phyloP scores from a whole-genome alignment of 78 protist species.

The Chrysochromulina tobinii region DNA sequence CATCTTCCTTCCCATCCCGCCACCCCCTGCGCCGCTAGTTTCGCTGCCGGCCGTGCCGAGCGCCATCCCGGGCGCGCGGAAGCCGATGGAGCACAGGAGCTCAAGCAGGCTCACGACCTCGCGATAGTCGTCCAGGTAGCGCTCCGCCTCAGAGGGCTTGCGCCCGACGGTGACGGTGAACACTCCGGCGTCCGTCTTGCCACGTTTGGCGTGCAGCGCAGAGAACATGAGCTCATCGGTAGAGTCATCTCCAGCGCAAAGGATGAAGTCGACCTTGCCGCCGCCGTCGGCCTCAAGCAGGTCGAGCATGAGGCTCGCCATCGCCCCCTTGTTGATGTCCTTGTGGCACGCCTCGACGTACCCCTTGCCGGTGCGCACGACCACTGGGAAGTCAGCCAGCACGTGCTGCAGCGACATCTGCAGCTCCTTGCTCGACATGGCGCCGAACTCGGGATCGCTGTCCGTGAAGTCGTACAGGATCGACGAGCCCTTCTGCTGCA shows the following conservation, averaged over 20 bases:
- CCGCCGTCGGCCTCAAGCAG: background rate
- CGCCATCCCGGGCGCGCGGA: background rate
- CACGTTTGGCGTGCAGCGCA: background rate
- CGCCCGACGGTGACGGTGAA: background rate
- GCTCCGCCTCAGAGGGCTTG: background rate
- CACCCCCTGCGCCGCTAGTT: background rate
- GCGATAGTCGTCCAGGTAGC: background rate
- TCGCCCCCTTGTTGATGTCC: slow-evolving; percentile 5
- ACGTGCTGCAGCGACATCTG: background rate
- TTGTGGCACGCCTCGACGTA: background rate
- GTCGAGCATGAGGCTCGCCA: background rate
- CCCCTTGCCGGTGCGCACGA: background rate
- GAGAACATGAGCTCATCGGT: background rate
- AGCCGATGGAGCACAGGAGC: background rate
- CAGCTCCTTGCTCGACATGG: slow-evolving; percentile 22
- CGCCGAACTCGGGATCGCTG: slow-evolving; percentile 78
- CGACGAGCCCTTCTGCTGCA: slow-evolving; percentile 62
- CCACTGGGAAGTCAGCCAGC: background rate
- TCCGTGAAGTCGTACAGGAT: slow-evolving; percentile 64
- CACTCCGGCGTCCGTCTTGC: background rate
- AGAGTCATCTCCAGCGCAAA: background rate
- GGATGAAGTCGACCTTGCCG: background rate
- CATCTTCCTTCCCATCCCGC: background rate
- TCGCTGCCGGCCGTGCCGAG: background rate
- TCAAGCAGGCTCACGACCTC: background rate